Conservation (phyloP, 2,329 filamentous ascomycete genomes). For the Exophiala xenobiotica region DNA sequence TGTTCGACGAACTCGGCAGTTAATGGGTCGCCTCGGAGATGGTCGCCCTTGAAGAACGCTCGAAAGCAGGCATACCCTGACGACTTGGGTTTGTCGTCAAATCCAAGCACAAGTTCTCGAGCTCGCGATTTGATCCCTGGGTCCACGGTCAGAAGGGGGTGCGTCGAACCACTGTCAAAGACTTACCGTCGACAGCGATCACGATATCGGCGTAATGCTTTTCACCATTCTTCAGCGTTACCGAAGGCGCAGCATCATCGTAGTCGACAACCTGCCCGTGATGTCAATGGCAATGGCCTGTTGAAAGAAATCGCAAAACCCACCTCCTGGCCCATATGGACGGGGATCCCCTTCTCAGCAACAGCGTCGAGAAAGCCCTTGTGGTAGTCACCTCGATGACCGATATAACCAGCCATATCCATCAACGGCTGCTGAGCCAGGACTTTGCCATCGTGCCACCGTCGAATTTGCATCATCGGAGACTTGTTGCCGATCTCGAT, state of each 20-base stretch:
- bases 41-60: slow-evolving; percentile 41
- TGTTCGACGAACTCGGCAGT: slow-evolving; percentile 55
- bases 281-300: neutral
- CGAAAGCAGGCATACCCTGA: slow-evolving; percentile 35
- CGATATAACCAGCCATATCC: slow-evolving; percentile 55
- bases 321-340: slow-evolving; percentile 41
- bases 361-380: slow-evolving; percentile 58
- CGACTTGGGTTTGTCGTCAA: slow-evolving; percentile 38
- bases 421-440: slow-evolving; percentile 34
- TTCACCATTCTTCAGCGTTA: slow-evolving; percentile 22
- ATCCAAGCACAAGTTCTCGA: slow-evolving; percentile 48
- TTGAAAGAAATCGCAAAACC: neutral
- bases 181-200: slow-evolving; percentile 52
- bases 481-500: slow-evolving; percentile 47
- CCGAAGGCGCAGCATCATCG: slow-evolving; percentile 16
- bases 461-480: slow-evolving; percentile 35
- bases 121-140: slow-evolving; percentile 54
- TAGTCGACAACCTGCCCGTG: slow-evolving; percentile 22
- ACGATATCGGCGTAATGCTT: slow-evolving; percentile 43
- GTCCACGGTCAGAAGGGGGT: neutral
- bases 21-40: slow-evolving; percentile 50
- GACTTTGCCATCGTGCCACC: slow-evolving; percentile 38
- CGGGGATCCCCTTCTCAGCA: slow-evolving; percentile 34
- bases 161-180: neutral
- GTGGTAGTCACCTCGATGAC: slow-evolving; percentile 61